These are phyloP conservation scores for Podospora pseudopauciseta DNA, from an alignment of 495 filamentous ascomycete species.

Conservation along the genomic window DNA sequence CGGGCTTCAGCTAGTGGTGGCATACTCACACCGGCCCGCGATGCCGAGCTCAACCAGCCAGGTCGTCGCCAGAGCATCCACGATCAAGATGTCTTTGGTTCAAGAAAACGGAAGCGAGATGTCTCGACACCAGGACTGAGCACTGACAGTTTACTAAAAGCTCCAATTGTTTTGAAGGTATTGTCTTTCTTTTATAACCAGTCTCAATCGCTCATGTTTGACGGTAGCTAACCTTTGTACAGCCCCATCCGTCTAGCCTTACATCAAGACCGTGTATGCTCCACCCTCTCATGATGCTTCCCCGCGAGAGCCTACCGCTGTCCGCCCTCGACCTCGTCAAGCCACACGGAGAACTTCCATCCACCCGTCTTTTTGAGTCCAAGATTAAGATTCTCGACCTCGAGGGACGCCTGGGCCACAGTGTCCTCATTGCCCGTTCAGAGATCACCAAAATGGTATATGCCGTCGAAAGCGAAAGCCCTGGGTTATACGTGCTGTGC, in stretches of 20 bases:
- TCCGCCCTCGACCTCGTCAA: conserved; percentile 57
- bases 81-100: conserved; percentile 6
- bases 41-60: conserved; percentile 11
- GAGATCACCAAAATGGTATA: conserved; percentile 58
- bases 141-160: conserved; percentile 48
- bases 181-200: background rate
- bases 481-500: conserved; percentile 65
- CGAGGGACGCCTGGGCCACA: conserved; percentile 50
- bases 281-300: conserved; percentile 57
- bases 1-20: conserved; percentile 10
- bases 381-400: conserved; percentile 60
- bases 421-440: conserved; percentile 64
- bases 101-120: conserved; percentile 33
- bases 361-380: conserved; percentile 55
- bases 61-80: conserved; percentile 13
- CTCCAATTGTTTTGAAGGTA: conserved; percentile 48
- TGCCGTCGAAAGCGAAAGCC: conserved; percentile 67
- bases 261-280: conserved; percentile 57
- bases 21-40: conserved; percentile 10
- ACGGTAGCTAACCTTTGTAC: conserved; percentile 18
- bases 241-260: conserved; percentile 58
- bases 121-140: conserved; percentile 19
- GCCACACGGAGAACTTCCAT: conserved; percentile 48
- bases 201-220: background rate
- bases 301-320: conserved; percentile 57